Conservation (phyloP, 139 green algal species). For the Chlorella sp. region DNA sequence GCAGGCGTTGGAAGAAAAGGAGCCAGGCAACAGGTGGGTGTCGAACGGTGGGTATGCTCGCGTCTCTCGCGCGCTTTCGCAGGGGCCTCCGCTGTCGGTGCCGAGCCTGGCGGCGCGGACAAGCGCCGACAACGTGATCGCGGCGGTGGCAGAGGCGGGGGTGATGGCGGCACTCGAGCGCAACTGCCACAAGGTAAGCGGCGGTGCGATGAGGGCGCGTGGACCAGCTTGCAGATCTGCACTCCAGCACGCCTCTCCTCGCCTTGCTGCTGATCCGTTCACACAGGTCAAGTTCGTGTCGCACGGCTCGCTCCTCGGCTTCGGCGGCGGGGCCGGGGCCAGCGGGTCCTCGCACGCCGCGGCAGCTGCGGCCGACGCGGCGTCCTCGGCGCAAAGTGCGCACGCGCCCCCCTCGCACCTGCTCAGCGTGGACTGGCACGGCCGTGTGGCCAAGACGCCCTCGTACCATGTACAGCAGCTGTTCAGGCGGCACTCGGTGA, state of each 20-base stretch:
- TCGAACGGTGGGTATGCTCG: too few species aligned
- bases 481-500: background rate
- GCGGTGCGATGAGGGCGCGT: too few species aligned
- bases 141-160: background rate
- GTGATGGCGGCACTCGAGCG: background rate
- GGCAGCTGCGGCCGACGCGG: too few species aligned
- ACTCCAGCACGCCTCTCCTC: too few species aligned
- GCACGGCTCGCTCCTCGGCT: background rate
- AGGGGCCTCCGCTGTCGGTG: background rate
- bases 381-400: too few species aligned
- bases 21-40: too few species aligned
- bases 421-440: background rate
- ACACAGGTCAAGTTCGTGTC: background rate
- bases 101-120: background rate
- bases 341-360: too few species aligned
- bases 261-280: too few species aligned
- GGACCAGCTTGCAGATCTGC: too few species aligned
- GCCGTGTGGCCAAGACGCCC: background rate
- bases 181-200: too few species aligned
- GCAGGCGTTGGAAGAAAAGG: too few species aligned
- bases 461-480: background rate
- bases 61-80: too few species aligned
- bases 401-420: background rate
- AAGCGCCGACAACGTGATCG: background rate
- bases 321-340: background rate